Percentiles rank a stretch among this genome's conserved stretches.
These are phyloP conservation scores for Yamadazyma blattariae DNA, from an alignment of 1,139 yeast species.

Conservation along the genomic window DNA sequence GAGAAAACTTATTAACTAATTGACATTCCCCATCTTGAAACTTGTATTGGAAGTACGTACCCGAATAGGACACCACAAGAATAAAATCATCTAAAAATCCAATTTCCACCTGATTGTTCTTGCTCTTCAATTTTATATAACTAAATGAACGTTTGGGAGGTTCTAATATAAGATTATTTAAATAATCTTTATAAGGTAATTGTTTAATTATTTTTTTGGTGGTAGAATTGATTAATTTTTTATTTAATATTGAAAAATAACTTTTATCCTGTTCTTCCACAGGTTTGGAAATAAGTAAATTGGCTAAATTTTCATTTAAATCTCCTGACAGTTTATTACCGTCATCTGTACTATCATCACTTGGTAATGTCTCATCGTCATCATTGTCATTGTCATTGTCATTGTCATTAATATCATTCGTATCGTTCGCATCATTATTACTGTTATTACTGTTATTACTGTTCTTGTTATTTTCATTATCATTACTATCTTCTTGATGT, in stretches of 20 bases:
- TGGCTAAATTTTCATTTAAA: conserved; percentile 44
- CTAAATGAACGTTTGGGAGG: conserved; percentile 47
- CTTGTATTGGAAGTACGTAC: conserved; percentile 40
- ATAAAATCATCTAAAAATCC: conserved; percentile 36
- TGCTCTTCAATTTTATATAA: conserved; percentile 30
- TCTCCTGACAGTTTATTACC: conserved; percentile 30
- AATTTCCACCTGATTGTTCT: conserved; percentile 30
- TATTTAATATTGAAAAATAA: conserved; percentile 17
- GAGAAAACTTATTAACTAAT: conserved; percentile 11
- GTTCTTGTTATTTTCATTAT: no score
- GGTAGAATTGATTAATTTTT: conserved; percentile 28
- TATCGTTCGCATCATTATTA: neutral
- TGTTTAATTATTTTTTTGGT: conserved; percentile 39
- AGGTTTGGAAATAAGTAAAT: conserved; percentile 32
- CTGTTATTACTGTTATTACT: no score
- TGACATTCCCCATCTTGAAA: conserved; percentile 18
- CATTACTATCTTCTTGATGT: conserved; percentile 11
- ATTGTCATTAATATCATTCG: conserved; percentile 4
- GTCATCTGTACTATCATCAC: conserved; percentile 10
- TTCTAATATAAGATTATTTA: conserved; percentile 43
- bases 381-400: conserved; percentile 8
- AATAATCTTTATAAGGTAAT: conserved; percentile 41
- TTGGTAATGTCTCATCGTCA: neutral
- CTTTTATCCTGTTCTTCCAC: conserved; percentile 9
- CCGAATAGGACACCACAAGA: conserved; percentile 40